Conservation (phyloP, 345 rosid genomes). For the Eutrema yunnanense region DNA sequence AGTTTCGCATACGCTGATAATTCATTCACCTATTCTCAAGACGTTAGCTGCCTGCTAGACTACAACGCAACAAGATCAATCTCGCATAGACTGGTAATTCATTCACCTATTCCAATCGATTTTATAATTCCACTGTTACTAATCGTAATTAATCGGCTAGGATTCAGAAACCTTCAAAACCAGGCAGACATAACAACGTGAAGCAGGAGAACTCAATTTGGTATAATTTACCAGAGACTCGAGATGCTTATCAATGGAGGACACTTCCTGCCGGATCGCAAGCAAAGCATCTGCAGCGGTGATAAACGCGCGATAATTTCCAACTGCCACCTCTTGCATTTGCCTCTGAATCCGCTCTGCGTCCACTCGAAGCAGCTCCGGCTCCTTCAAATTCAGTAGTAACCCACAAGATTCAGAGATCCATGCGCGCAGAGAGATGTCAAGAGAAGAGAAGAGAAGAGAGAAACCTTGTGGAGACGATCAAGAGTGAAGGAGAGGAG, state of each 20-base stretch:
- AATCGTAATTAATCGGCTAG: neutral
- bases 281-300: slow-evolving; percentile 90
- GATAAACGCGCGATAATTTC: slow-evolving; percentile 89
- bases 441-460: neutral
- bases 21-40: slow-evolving; percentile 21
- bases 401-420: slow-evolving; percentile 5
- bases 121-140: neutral
- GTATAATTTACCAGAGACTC: slow-evolving; percentile 57
- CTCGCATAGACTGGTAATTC: neutral
- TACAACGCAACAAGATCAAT: neutral
- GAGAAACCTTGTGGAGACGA: slow-evolving; percentile 82
- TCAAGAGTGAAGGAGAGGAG: slow-evolving; percentile 98
- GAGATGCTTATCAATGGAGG: slow-evolving; percentile 84
- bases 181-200: neutral
- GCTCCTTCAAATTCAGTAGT: slow-evolving; percentile 48
- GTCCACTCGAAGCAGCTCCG: slow-evolving; percentile 92
- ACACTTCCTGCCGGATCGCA: slow-evolving; percentile 77
- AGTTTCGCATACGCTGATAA: neutral
- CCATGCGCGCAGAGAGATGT: slow-evolving; percentile 3
- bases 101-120: neutral
- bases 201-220: neutral
- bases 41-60: neutral
- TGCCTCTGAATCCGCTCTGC: slow-evolving; percentile 94
- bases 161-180: neutral
- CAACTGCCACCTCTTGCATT: slow-evolving; percentile 98